Evolutionary conservation across 768 basidiomycete genomes (phyloP).

Genomic region (Crepidotus variabilis): DNA sequence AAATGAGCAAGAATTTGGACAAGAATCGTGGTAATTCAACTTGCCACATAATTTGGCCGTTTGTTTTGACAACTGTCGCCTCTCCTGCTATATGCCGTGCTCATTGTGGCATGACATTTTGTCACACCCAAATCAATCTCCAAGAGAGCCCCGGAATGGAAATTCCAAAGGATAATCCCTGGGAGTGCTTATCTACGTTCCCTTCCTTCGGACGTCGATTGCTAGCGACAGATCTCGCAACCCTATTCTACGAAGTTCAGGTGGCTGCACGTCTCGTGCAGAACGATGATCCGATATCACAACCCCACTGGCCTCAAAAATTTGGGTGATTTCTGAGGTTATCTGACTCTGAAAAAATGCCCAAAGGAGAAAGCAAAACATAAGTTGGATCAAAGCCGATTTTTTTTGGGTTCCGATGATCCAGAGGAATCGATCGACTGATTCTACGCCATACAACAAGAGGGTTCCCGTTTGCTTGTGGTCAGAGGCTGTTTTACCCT

Average conservation of each 20-base stretch:
- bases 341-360: no score
- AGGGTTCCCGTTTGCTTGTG: no score
- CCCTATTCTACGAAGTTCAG: neutral
- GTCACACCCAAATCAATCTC: neutral
- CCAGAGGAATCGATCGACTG: no score
- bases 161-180: neutral
- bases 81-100: neutral
- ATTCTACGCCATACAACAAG: no score
- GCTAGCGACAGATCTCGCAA: neutral
- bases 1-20: no score
- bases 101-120: neutral
- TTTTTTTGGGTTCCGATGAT: no score
- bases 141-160: neutral
- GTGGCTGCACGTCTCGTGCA: neutral
- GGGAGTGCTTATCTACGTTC: neutral
- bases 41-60: no score
- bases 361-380: neutral
- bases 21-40: no score
- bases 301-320: neutral
- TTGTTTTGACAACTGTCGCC: no score
- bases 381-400: no score
- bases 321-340: neutral
- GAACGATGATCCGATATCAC: neutral
- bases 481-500: no score
- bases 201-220: neutral